Conservation (phyloP, 2,329 filamentous ascomycete species). For the Fusarium piperis region DNA sequence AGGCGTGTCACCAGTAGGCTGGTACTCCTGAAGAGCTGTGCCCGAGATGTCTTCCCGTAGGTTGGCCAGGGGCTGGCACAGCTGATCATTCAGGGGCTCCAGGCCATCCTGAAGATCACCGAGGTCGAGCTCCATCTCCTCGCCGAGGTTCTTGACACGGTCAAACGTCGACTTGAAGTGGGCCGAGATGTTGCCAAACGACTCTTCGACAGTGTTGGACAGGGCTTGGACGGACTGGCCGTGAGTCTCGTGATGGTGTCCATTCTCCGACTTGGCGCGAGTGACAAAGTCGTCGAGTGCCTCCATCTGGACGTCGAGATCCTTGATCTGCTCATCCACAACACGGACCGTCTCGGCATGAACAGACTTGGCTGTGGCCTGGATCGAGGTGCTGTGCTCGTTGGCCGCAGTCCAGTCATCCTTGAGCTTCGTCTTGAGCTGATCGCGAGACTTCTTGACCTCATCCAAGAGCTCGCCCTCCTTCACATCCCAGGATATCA, state of each 20-base stretch:
- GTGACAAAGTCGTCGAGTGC: conserved; percentile 91
- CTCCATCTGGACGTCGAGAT: conserved; percentile 88
- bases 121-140: conserved; percentile 72
- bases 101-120: conserved; percentile 68
- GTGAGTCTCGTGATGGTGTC: conserved; percentile 77
- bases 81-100: conserved; percentile 64
- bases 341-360: conserved; percentile 91
- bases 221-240: conserved; percentile 72
- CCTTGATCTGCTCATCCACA: conserved; percentile 87
- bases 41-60: conserved; percentile 75
- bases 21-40: conserved; percentile 79
- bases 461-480: conserved; percentile 76
- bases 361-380: conserved; percentile 83
- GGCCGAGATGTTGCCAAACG: conserved; percentile 75
- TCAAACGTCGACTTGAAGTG: conserved; percentile 76
- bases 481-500: conserved; percentile 78
- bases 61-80: conserved; percentile 75
- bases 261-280: conserved; percentile 82
- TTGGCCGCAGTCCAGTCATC: conserved; percentile 86
- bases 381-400: conserved; percentile 83
- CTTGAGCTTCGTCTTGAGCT: conserved; percentile 82
- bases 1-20: conserved; percentile 86
- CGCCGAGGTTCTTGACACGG: conserved; percentile 73
- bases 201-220: conserved; percentile 74
- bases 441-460: conserved; percentile 77